phyloP scores from a whole-genome alignment of 148 eudicot species.

The Rhododendron simsii region DNA sequence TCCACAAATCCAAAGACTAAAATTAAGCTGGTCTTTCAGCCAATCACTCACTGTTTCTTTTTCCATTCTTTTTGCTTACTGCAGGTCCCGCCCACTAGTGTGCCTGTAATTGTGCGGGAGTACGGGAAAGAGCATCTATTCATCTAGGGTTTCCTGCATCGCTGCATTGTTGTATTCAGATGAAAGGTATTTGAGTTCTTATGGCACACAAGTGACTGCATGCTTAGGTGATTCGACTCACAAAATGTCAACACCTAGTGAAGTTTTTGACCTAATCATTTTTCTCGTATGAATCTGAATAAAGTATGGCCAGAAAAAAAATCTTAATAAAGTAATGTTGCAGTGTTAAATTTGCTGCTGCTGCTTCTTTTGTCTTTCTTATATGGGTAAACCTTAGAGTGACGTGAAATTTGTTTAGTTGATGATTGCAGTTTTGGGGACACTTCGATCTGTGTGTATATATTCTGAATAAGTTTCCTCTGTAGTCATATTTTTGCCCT shows the following conservation, averaged over 20 bases:
- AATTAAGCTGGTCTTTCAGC: neutral
- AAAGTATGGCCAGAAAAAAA: neutral
- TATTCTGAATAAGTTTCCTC: neutral
- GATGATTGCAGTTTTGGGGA: constrained; percentile 7
- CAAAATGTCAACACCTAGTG: neutral
- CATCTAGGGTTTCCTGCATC: constrained; percentile 20
- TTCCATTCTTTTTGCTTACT: neutral
- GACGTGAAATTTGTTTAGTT: neutral
- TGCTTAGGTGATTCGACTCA: neutral
- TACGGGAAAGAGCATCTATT: constrained; percentile 64
- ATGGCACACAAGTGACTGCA: neutral
- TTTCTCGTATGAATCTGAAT: neutral
- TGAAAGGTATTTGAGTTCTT: neutral
- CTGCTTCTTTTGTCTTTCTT: neutral
- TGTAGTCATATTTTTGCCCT: neutral
- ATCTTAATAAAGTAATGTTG: neutral
- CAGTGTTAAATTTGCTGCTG: neutral
- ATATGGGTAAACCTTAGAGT: neutral
- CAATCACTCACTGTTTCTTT: neutral
- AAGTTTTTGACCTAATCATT: neutral
- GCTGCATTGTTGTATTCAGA: constrained; percentile 2
- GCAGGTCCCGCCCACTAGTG: constrained; percentile 87
- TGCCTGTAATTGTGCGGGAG: constrained; percentile 87
- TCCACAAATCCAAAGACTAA: neutral
- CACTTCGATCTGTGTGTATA: neutral